phyloP scores from a whole-genome alignment of 2,329 filamentous ascomycete genomes.

The Penicillium verrucosum region DNA sequence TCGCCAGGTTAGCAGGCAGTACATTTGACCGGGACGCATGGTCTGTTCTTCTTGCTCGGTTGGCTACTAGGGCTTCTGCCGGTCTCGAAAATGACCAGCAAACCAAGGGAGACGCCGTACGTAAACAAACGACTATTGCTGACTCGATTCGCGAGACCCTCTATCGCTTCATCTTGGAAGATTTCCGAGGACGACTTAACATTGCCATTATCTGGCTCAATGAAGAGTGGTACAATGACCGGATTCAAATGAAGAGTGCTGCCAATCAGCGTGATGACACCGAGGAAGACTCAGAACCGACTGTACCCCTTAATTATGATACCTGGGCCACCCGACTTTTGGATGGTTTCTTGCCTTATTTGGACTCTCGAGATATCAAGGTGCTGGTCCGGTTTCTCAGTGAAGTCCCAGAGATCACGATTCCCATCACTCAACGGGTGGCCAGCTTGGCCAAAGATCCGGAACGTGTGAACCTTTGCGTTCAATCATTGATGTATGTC shows the following conservation, averaged over 20 bases:
- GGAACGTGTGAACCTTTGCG: slow-evolving; percentile 58
- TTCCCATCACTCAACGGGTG: slow-evolving; percentile 69
- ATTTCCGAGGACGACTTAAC: slow-evolving; percentile 86
- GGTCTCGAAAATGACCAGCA: slow-evolving; percentile 57
- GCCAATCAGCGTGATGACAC: slow-evolving; percentile 40
- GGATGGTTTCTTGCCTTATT: slow-evolving; percentile 82
- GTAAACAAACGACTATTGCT: slow-evolving; percentile 41
- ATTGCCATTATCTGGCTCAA: slow-evolving; percentile 90
- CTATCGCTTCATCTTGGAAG: slow-evolving; percentile 82
- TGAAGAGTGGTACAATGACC: slow-evolving; percentile 97
- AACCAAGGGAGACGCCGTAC: slow-evolving; percentile 27
- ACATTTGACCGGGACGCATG: slow-evolving; percentile 84
- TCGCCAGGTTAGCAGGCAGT: slow-evolving; percentile 79
- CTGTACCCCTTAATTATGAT: slow-evolving; percentile 62
- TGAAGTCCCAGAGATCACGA: slow-evolving; percentile 79
- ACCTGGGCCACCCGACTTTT: slow-evolving; percentile 77
- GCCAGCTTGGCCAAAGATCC: slow-evolving; percentile 61
- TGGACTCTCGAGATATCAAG: slow-evolving; percentile 81
- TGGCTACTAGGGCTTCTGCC: slow-evolving; percentile 75
- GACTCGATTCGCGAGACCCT: slow-evolving; percentile 75
- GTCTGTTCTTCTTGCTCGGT: slow-evolving; percentile 79
- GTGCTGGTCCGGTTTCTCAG: slow-evolving; percentile 86
- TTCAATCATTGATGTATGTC: slow-evolving; percentile 55
- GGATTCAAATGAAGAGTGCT: slow-evolving; percentile 50
- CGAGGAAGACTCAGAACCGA: slow-evolving; percentile 46